Evolutionary conservation across 345 rosid genomes (phyloP), one percentile per base, ranked within the genome.

Genomic region (Aquilaria yunnanensis): DNA sequence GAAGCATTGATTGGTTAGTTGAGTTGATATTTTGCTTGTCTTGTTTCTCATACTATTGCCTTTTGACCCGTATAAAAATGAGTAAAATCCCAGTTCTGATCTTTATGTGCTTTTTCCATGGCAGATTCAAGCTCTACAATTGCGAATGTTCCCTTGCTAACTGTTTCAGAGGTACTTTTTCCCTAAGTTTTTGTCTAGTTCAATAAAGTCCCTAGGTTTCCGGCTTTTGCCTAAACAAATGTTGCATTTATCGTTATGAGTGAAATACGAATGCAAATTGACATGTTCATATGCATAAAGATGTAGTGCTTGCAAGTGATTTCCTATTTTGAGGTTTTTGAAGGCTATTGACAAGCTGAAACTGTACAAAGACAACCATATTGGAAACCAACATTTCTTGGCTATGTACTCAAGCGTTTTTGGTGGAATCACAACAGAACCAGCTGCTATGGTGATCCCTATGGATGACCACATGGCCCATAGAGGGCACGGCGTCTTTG

Each of bases 401-500:
- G 97, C 95, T 30, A 86, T 93, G 99, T 90, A 93, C 71, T 93
- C 99, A 3, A 90, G 95, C 70, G 59, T 90, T 62, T 78, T 82
- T 66, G 88, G 87, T 11, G 96, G 99, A n/a, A 90, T 85, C 52
- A 72, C 79, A 49, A 84, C 92, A 0, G 96, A 90, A 69, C 85
- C 84, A 30, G 75, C 82, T 47, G 96, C 88, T 6, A 93, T 90
- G 98, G 81, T 86, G 67, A 77, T 93, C 66, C 99, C 98, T 41
- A 62, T 90, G 70, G 96, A 93, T 73, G 99, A 90, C 45, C 97
- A 90, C 72, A 86, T 90, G 95, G 96, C 90, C 59, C 99, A 90
- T 72, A 75, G 98, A 58, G 97, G 97, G 29, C 97, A 90, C 56
- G 97, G 97, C 32, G 90, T 93, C 73, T 93, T 93, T 67, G 99